Percentiles rank a stretch among this genome's conserved stretches.
phyloP scores from a whole-genome alignment of 352 stramenopile species.

The Pythium folliculosum region DNA sequence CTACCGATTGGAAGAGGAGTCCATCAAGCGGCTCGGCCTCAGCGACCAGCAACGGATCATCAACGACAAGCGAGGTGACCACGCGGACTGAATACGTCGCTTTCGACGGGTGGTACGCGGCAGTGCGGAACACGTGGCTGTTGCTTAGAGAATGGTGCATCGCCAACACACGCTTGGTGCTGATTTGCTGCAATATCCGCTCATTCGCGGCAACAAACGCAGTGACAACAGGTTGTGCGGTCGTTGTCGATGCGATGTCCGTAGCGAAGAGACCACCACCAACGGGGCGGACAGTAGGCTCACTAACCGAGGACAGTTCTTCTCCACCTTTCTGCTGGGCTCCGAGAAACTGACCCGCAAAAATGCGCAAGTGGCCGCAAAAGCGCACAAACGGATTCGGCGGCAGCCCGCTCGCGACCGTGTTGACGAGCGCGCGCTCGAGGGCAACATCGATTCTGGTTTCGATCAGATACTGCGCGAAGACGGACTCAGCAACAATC shows the following conservation, averaged over 20 bases:
- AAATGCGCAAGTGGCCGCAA: constrained; percentile 38
- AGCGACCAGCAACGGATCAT: constrained; percentile 27
- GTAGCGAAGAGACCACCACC: neutral
- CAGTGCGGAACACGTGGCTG: constrained; percentile 24
- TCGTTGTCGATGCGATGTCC: neutral
- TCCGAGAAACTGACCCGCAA: constrained; percentile 19
- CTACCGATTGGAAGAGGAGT: constrained; percentile 20
- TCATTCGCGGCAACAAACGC: constrained; percentile 13
- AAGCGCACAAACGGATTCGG: constrained; percentile 56
- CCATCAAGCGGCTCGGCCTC: constrained; percentile 4
- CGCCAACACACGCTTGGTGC: constrained; percentile 10
- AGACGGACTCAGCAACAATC: constrained; percentile 44
- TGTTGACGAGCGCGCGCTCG: constrained; percentile 54
- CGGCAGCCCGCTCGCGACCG: constrained; percentile 39
- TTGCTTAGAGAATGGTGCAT: constrained; percentile 31
- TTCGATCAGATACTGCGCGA: constrained; percentile 51
- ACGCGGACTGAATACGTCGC: constrained; percentile 44
- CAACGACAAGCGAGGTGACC: constrained; percentile 32
- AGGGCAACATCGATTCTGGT: constrained; percentile 47
- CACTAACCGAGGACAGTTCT: neutral
- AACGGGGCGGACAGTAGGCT: neutral
- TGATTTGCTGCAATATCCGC: constrained; percentile 25
- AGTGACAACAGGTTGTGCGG: neutral
- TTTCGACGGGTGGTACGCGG: constrained; percentile 37
- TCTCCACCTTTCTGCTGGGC: neutral